Evolutionary conservation across 257 asterid genomes (phyloP).

Genomic region (Ocimum tenuiflorum): DNA sequence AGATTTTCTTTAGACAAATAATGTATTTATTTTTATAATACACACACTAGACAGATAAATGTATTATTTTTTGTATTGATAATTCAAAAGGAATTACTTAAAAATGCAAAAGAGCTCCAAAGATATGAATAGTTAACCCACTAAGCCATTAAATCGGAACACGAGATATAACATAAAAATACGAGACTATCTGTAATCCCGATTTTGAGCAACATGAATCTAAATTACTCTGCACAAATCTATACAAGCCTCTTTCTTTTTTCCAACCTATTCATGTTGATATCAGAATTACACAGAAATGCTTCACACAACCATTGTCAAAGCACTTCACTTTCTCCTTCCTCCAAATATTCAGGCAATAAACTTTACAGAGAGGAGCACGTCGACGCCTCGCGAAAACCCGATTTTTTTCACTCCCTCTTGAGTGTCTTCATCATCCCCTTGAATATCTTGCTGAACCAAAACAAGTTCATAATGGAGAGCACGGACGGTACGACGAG

Average conservation of each 20-base stretch:
- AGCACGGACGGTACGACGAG: conserved; percentile 35
- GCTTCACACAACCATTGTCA: neutral
- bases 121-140: too few relatives aligned
- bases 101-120: too few relatives aligned
- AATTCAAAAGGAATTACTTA: too few relatives aligned
- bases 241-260: neutral
- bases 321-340: neutral
- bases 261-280: neutral
- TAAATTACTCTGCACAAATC: neutral
- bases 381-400: neutral
- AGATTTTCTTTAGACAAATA: too few relatives aligned
- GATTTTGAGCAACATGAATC: neutral
- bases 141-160: too few relatives aligned
- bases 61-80: too few relatives aligned
- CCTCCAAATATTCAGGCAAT: conserved; percentile 6
- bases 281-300: neutral
- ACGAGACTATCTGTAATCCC: neutral
- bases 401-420: conserved; percentile 30
- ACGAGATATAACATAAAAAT: too few relatives aligned
- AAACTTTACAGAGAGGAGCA: neutral
- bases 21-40: too few relatives aligned
- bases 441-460: conserved; percentile 66
- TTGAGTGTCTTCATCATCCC: conserved; percentile 62
- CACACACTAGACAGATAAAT: too few relatives aligned
- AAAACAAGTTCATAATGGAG: conserved; percentile 48